phyloP scores from a whole-genome alignment of 2,329 filamentous ascomycete species.

The Fusarium buharicum region DNA sequence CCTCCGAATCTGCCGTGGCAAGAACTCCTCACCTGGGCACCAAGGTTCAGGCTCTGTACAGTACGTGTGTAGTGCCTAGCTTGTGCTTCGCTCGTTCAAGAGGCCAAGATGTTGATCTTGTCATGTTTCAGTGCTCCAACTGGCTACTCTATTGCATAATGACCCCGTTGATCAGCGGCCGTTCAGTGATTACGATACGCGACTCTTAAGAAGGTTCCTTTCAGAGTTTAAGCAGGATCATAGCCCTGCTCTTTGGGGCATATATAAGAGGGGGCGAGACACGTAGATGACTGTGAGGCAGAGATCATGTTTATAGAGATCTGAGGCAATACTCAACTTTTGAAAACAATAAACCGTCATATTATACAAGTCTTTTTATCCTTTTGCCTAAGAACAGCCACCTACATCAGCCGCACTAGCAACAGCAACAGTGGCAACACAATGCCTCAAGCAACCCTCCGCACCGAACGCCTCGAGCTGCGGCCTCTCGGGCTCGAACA shows the following conservation, averaged over 20 bases:
- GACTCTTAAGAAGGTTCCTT: slow-evolving; percentile 1
- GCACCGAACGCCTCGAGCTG: slow-evolving; percentile 33
- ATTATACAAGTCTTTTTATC: background rate
- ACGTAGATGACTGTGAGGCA: background rate
- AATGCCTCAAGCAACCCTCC: slow-evolving; percentile 37
- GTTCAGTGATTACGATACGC: slow-evolving; percentile 1
- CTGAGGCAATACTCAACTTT: background rate
- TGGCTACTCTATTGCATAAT: background rate
- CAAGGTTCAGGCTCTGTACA: background rate
- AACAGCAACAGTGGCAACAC: background rate
- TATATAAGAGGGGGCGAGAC: slow-evolving; percentile 33
- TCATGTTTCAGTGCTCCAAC: slow-evolving; percentile 21
- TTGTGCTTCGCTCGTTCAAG: background rate
- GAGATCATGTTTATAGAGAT: slow-evolving; percentile 3
- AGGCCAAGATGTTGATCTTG: slow-evolving; percentile 35
- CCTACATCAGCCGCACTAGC: background rate
- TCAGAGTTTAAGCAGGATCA: slow-evolving; percentile 5
- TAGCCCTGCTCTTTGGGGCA: slow-evolving; percentile 14
- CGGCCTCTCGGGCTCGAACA: slow-evolving; percentile 33
- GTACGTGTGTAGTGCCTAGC: background rate
- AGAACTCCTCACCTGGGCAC: too few relatives aligned
- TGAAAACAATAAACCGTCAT: too few relatives aligned
- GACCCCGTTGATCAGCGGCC: slow-evolving; percentile 25
- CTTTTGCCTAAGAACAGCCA: background rate
- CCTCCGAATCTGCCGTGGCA: too few relatives aligned